Conservation (phyloP, 306 rosid genomes). For the Cercis canadensis region DNA sequence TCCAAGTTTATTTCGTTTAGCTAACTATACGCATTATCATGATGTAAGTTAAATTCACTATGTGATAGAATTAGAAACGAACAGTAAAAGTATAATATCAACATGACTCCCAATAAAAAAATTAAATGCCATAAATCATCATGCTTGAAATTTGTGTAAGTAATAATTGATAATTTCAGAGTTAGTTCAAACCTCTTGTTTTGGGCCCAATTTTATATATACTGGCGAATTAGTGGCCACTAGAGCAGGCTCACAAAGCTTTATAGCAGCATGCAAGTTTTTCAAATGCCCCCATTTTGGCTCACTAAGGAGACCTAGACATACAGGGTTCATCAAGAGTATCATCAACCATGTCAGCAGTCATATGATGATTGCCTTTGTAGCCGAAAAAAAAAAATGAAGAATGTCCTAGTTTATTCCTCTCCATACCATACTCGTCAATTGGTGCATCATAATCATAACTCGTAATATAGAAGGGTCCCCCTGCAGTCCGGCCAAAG, state of each 20-base stretch:
- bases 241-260: conserved; percentile 93
- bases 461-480: conserved; percentile 93
- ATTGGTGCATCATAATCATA: conserved; percentile 99
- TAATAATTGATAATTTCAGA: conserved; percentile 19
- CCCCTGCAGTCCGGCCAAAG: conserved; percentile 96
- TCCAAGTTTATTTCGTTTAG: not conserved
- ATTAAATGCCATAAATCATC: conserved; percentile 16
- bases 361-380: not conserved
- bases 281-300: conserved; percentile 99
- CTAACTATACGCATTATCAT: not conserved
- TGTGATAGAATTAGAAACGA: not conserved
- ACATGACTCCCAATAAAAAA: conserved; percentile 1
- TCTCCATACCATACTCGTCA: conserved; percentile 86
- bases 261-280: conserved; percentile 90
- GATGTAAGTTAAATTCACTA: not conserved
- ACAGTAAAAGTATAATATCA: not conserved
- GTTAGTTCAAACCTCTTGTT: conserved; percentile 81
- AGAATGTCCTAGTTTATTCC: conserved; percentile 17
- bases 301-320: conserved; percentile 76
- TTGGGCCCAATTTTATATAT: conserved; percentile 84
- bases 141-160: conserved; percentile 16
- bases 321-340: conserved; percentile 30
- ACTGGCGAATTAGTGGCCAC: conserved; percentile 78
- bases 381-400: not conserved
- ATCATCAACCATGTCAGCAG: conserved; percentile 31